phyloP scores from a whole-genome alignment of 31 red algal genomes.

The Odonthalia washingtoniensis region DNA sequence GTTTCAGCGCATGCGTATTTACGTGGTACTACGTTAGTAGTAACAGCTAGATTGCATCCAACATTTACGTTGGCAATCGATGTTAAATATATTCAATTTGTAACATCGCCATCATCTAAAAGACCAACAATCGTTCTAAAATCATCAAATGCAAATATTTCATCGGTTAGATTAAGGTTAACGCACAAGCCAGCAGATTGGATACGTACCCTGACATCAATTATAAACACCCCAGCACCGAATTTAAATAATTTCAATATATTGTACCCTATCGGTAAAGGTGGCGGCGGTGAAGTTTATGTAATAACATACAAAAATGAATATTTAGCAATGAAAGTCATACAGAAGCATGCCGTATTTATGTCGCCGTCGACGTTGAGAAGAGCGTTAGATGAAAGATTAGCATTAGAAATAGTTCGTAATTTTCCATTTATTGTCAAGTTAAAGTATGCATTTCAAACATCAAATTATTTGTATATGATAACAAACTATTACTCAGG shows the following conservation, averaged over 20 bases:
- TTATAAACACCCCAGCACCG: background rate
- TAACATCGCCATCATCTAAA: background rate
- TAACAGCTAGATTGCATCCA: background rate
- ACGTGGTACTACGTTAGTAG: constrained; percentile 40
- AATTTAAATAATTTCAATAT: constrained; percentile 47
- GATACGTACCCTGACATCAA: constrained; percentile 15
- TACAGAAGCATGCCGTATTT: constrained; percentile 77
- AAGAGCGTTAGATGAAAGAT: constrained; percentile 80
- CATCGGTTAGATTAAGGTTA: background rate
- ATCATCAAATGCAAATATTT: background rate
- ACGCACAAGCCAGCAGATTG: background rate
- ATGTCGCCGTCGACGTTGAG: constrained; percentile 58
- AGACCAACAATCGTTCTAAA: background rate
- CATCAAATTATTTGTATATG: constrained; percentile 74
- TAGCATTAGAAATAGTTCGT: constrained; percentile 67
- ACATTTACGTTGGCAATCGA: constrained; percentile 23
- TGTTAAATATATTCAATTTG: constrained; percentile 4
- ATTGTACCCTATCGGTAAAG: constrained; percentile 67
- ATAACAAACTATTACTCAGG: constrained; percentile 84
- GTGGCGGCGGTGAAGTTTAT: constrained; percentile 78
- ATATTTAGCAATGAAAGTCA: constrained; percentile 73
- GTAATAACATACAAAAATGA: background rate
- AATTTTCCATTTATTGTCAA: constrained; percentile 86
- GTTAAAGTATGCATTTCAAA: constrained; percentile 92
- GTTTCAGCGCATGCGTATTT: constrained; percentile 22